Base-by-base conservation (phyloP, 305 asterid species). In the Fraxinus paxiana region DNA sequence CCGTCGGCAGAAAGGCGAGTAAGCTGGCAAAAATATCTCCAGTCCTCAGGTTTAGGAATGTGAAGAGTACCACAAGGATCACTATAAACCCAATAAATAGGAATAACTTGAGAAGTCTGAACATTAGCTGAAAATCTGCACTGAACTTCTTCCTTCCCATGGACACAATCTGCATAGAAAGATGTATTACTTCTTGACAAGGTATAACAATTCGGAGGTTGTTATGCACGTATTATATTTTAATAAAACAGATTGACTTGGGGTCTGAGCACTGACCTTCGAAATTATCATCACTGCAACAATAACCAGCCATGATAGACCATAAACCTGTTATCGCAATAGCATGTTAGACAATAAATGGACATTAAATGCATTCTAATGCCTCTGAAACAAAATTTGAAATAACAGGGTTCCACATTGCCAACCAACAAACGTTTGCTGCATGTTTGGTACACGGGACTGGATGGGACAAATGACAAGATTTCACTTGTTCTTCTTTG, bases 41-140 rank as follows among this genome's bases (percentile, higher is more conserved):
- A 5, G 89, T 83, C 3, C 97, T 94, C 73, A 96, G 98, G 33
- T 87, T 88, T 0, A 92, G 89, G 90, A 94, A 93, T 75, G 84
- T 82, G 31, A 96, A 86, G 89, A 91, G 80, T 1, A 94, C 79
- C 78, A 88, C 78, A 18, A 94, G 82, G 73, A 86, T 82, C 79
- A 87, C 97, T 38, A 90, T 4, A 75, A 90, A 91, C 46, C 92
- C 94, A 22, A 96, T 84, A 75, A 94, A 96, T 76, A 92, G 80
- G 85, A 93, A 83, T 69, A 93, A 88, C 88, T 96, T 96, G 28
- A 96, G 92, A 20, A 94, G 95, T 84, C 99, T 86, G 97, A 94
- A 94, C 94, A 92, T 86, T 85, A 96, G 90, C 91, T 96, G 99
- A 90, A 94, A 94, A 88, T 96, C 92, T n/a, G 99, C 97, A 51